Evolutionary conservation across 2,329 filamentous ascomycete species (phyloP), one percentile per base, ranked within the genome.

Genomic region (Biscogniauxia sp.): DNA sequence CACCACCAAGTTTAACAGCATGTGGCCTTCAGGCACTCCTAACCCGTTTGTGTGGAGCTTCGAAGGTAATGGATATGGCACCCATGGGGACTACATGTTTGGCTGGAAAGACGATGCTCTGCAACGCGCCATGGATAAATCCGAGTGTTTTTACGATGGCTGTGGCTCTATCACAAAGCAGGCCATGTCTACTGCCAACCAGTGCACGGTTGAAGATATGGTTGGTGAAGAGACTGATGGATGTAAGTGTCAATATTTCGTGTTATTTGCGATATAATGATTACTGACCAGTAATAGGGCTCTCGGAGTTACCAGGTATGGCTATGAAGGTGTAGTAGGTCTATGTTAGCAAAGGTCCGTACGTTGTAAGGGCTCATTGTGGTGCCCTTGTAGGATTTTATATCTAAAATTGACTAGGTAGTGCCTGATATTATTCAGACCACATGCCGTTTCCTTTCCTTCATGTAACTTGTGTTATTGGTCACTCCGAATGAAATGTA

Each of bases 11-110:
- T 77, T 77, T 61, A 75, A 74, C 64, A 68, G 73, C 69, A 64
- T 76, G 32, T 72, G 74, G 74, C 62, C 65, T 25, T 70, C 71
- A 53, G 70, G 72, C 64, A 64, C 66, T 13, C 64, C 66, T 1
- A 66, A 70, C 60, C 69, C 69, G 2, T 72, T 67, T 49, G 69
- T 71, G 5, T 69, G 65, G 60, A 73, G 67, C 57, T 70, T 66
- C 57, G 67, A 70, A 51, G 70, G 70, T 25, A 72, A 69, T 3
- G 75, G 74, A 1, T 67, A 58, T 23, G 74, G 73, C 1, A 73
- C 68, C 23, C 73, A 76, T 54, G 74, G 72, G 3, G 75, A 76
- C 54, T 76, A 77, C 55, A 66, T 76, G 54, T 76, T 76, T 56
- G 73, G 74, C 49, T 76, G 74, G 68, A 66, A 70, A 53, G 66